Evolutionary conservation across 1,284 basidiomycete genomes (phyloP).

Genomic region (Mycosarcoma mackinlayi): DNA sequence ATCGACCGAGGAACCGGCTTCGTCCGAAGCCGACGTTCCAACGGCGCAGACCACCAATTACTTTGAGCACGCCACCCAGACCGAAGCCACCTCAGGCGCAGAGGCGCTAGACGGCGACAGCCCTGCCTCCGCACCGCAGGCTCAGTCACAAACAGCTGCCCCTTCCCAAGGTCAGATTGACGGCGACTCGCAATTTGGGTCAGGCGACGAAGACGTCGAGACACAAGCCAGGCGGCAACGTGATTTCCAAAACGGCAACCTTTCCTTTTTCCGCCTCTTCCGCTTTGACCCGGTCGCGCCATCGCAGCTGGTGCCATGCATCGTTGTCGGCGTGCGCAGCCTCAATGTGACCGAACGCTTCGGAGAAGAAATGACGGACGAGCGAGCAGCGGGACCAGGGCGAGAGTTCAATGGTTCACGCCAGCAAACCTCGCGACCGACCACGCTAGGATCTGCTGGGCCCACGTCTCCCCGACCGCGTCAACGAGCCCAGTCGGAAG

Average conservation of each 20-base stretch:
- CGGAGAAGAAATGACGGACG: conserved; percentile 33
- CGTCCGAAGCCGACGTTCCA: conserved; percentile 8
- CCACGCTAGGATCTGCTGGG: conserved; percentile 21
- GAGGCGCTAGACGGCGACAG: conserved; percentile 39
- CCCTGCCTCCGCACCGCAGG: not conserved
- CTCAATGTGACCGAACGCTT: conserved; percentile 53
- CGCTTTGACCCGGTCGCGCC: conserved; percentile 56
- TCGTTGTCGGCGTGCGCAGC: conserved; percentile 64
- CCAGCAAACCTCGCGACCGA: conserved; percentile 41
- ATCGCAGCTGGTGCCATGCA: conserved; percentile 57
- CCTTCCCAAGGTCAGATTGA: not conserved
- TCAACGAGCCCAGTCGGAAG: conserved; percentile 24
- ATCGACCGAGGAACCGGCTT: conserved; percentile 14
- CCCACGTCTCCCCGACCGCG: conserved; percentile 7
- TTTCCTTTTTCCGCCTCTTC: conserved; percentile 66
- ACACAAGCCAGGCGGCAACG: conserved; percentile 43
- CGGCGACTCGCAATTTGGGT: not conserved
- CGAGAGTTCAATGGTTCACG: conserved; percentile 22
- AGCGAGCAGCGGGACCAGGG: conserved; percentile 20
- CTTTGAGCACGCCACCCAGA: conserved; percentile 30
- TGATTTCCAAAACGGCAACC: conserved; percentile 59
- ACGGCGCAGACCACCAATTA: conserved; percentile 33
- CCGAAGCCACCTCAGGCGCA: conserved; percentile 26
- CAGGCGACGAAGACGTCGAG: conserved; percentile 22
- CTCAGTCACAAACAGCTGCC: not conserved